Conservation (phyloP, 1,284 basidiomycete genomes). For the Sphagnurus paluster region DNA sequence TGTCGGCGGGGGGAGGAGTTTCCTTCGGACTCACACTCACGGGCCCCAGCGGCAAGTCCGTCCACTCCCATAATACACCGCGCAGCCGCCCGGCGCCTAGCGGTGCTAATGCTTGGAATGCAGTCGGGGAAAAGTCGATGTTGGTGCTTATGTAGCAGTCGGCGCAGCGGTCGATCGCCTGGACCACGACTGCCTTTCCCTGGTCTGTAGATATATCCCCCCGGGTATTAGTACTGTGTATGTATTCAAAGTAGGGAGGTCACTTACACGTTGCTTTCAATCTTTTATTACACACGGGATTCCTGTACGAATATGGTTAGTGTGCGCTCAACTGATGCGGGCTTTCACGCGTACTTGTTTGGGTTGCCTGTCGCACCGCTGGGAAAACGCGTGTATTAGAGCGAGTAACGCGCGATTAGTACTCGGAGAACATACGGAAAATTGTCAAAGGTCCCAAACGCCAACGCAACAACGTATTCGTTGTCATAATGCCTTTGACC, state of each 20-base stretch:
- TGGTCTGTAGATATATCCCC: slow-evolving; percentile 9
- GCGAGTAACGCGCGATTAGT: background rate
- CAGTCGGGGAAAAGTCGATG: slow-evolving; percentile 25
- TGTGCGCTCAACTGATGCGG: background rate
- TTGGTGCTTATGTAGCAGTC: slow-evolving; percentile 16
- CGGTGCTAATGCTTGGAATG: slow-evolving; percentile 22
- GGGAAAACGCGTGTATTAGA: background rate
- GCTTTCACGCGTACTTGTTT: slow-evolving; percentile 10
- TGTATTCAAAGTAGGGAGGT: background rate
- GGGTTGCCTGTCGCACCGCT: slow-evolving; percentile 10
- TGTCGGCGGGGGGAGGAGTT: too few species aligned
- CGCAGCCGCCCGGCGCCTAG: slow-evolving; percentile 19
- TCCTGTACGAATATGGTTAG: slow-evolving; percentile 7
- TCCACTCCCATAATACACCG: slow-evolving; percentile 21
- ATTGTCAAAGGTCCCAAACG: slow-evolving; percentile 6
- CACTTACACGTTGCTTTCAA: slow-evolving; percentile 17
- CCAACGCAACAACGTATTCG: slow-evolving; percentile 16
- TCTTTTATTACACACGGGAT: slow-evolving; percentile 25
- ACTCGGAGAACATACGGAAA: slow-evolving; percentile 9
- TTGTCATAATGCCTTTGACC: slow-evolving; percentile 10
- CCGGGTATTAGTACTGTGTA: background rate
- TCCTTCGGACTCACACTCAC: too few species aligned
- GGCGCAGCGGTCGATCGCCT: slow-evolving; percentile 24
- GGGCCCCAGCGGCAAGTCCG: slow-evolving; percentile 1
- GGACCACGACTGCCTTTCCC: slow-evolving; percentile 24